A percentile compares a stretch with the other conserved stretches of the same genome.
phyloP scores from a whole-genome alignment of 306 rosid species.

The Sicyos baderoa region DNA sequence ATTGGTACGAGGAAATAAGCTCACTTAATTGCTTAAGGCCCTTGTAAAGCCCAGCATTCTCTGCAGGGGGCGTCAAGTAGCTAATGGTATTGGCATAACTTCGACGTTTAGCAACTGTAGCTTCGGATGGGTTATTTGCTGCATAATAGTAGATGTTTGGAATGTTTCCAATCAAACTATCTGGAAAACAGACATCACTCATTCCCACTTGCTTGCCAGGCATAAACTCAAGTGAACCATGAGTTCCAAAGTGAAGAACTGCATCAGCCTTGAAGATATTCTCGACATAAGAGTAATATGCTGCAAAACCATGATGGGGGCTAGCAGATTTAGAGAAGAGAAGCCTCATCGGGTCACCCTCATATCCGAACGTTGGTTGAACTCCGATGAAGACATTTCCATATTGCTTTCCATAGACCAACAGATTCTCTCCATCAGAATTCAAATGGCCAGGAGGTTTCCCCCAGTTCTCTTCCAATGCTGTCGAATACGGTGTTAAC shows the following conservation, averaged over 20 bases:
- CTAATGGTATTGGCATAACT: slow-evolving; percentile 98
- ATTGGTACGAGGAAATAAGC: slow-evolving; percentile 91
- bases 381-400: slow-evolving; percentile 93
- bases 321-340: slow-evolving; percentile 98
- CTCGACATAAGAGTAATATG: slow-evolving; percentile 82
- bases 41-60: slow-evolving; percentile 97
- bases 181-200: slow-evolving; percentile 95
- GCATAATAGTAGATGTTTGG: slow-evolving; percentile 93
- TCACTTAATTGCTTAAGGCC: slow-evolving; percentile 96
- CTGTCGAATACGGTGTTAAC: slow-evolving; percentile 72
- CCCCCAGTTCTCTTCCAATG: slow-evolving; percentile 95
- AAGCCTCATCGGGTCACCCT: slow-evolving; percentile 95
- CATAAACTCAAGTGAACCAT: slow-evolving; percentile 97
- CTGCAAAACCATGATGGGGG: slow-evolving; percentile 98
- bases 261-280: slow-evolving; percentile 88
- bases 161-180: slow-evolving; percentile 87
- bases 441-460: slow-evolving; percentile 93
- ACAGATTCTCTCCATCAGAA: slow-evolving; percentile 89
- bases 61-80: slow-evolving; percentile 96
- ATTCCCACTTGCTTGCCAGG: slow-evolving; percentile 99
- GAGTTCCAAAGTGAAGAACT: slow-evolving; percentile 96
- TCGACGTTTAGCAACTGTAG: slow-evolving; percentile 94
- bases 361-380: slow-evolving; percentile 96
- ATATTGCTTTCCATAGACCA: slow-evolving; percentile 84
- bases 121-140: slow-evolving; percentile 96